These are phyloP conservation scores for Firmiana major DNA, from an alignment of 345 rosid species.

Conservation along the genomic window DNA sequence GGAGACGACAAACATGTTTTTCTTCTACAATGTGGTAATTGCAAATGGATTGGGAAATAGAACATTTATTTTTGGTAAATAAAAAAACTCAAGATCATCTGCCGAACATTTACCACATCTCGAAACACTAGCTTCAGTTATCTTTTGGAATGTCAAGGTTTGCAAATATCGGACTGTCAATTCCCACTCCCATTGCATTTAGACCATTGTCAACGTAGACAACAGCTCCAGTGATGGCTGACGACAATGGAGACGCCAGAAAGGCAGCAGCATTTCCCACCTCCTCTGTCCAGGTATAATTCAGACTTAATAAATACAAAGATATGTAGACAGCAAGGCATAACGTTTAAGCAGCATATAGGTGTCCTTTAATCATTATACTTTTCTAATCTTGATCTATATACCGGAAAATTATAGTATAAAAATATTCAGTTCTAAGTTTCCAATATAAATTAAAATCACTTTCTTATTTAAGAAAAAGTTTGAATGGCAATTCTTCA, in stretches of 20 bases:
- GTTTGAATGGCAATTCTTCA: not conserved
- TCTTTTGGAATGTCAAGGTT: conserved; percentile 64
- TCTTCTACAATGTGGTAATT: not conserved
- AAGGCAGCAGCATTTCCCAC: conserved; percentile 93
- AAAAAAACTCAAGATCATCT: not conserved
- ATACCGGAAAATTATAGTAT: not conserved
- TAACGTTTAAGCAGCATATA: not conserved
- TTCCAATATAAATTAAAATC: not conserved
- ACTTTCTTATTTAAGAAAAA: not conserved
- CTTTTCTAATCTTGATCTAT: not conserved
- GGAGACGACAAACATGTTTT: not conserved
- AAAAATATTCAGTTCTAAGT: not conserved
- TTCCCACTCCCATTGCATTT: conserved; percentile 88
- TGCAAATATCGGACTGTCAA: conserved; percentile 76
- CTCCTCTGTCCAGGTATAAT: conserved; percentile 57
- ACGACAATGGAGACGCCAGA: conserved; percentile 86
- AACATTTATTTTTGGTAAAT: not conserved
- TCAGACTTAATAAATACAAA: not conserved
- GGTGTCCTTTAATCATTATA: not conserved
- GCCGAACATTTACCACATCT: not conserved
- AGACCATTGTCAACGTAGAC: conserved; percentile 93
- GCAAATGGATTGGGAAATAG: not conserved
- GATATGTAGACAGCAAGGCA: not conserved
- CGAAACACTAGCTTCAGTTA: not conserved
- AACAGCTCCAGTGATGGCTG: conserved; percentile 86